Percentiles rank a stretch among this genome's conserved stretches.
These are phyloP conservation scores for Eutrema heterophyllum DNA, from an alignment of 345 rosid species.

Conservation along the genomic window DNA sequence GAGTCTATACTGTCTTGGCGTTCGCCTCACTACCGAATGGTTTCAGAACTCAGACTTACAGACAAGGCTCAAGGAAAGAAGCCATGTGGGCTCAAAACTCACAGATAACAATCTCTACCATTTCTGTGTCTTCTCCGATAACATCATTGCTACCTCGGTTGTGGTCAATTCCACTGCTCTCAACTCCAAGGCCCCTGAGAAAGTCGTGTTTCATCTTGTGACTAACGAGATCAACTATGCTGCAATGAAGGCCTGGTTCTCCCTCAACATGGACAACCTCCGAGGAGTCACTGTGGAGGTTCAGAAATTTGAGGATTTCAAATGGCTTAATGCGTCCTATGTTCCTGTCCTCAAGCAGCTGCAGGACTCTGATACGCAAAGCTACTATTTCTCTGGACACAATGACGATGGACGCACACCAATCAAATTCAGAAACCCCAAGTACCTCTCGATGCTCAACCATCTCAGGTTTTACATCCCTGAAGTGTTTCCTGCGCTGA, in stretches of 20 bases:
- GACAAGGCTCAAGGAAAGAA: constrained; percentile 39
- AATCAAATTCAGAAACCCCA: constrained; percentile 87
- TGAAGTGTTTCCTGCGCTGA: constrained; percentile 76
- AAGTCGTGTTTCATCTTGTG: constrained; percentile 76
- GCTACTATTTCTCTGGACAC: constrained; percentile 84
- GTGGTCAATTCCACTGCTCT: constrained; percentile 84
- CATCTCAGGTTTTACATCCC: constrained; percentile 90
- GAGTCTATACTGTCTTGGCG: constrained; percentile 88
- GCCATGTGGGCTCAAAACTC: constrained; percentile 41
- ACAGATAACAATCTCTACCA: constrained; percentile 59
- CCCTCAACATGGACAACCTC: constrained; percentile 48
- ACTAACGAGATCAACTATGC: constrained; percentile 80
- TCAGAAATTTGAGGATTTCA: constrained; percentile 83
- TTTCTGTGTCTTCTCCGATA: constrained; percentile 86
- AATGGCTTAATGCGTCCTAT: constrained; percentile 88
- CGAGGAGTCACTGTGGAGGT: constrained; percentile 76
- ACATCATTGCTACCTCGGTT: constrained; percentile 86
- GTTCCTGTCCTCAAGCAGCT: constrained; percentile 95
- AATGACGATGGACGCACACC: constrained; percentile 65
- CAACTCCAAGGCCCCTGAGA: constrained; percentile 56
- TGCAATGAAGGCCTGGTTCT: constrained; percentile 89
- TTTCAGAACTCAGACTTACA: constrained; percentile 47
- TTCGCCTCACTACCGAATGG: constrained; percentile 77
- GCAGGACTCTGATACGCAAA: constrained; percentile 87
- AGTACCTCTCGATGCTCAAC: constrained; percentile 87